Evolutionary conservation across 1,284 basidiomycete genomes (phyloP), one percentile per base, ranked within the genome.

Genomic region (Tilletiaria anomala): DNA sequence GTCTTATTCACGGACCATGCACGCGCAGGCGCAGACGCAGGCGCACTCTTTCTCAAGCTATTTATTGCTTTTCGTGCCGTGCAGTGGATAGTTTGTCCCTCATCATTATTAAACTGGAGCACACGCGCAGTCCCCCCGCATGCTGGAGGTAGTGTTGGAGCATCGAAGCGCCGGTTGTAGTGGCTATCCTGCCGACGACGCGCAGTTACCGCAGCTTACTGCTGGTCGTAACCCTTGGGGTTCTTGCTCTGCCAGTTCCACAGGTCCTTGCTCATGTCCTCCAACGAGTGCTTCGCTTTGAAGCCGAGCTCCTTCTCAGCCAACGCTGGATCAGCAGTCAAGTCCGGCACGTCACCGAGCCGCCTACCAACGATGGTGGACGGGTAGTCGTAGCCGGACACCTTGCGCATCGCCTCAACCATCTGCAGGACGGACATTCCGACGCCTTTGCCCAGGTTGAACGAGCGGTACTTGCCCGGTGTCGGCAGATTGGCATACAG

Each of bases 241-340:
- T 70, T 68, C 44, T 68, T 65, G 46, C 58, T 61, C 53, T 68
- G 57, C 58, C 63, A 69, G 46, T 68, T 58, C 67, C 59, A 62
- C 20, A 61, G 47, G 34, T 68, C 66, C 16, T 40, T 19, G 11
- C 35, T 22, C 56, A 64, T 61, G 21, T 59, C 58, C 36, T 66
- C 59, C 26, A 61, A 40, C 16, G 44, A 48, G 19, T 53, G 50
- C 26, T 76, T 74, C 14, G 91, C 91, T 53, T 79, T 78, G 76
- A 97, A 99, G 15, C 86, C 86, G 32, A 99, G 79, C 69, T 97
- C 93, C 68, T 80, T 80, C 72, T 89, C 79, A 0, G 93, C 93
- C 19, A 94, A 74, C 3, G 79, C 56, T 1, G 93, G 91, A 68
- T 97, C 83, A 6, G 91, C 93, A 11, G 89, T 96, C 32, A 99